phyloP scores from a whole-genome alignment of 768 basidiomycete genomes.

The Russula ochroleuca region DNA sequence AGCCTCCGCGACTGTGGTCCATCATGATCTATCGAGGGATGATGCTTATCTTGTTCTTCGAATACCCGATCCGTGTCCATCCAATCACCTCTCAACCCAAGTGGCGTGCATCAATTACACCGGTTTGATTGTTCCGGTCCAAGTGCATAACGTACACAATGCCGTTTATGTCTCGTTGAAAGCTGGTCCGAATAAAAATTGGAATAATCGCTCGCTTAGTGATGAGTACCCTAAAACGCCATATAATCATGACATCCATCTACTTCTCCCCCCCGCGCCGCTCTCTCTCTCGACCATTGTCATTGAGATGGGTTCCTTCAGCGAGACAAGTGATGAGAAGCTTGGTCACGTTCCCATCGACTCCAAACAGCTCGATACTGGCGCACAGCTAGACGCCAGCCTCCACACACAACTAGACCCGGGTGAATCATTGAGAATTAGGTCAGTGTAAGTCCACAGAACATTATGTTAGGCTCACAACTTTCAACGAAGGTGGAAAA shows the following conservation, averaged over 20 bases:
- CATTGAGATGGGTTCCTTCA: slow-evolving; percentile 16
- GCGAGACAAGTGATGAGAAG: slow-evolving; percentile 22
- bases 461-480: slow-evolving; percentile 29
- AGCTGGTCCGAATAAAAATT: background rate
- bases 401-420: slow-evolving; percentile 45
- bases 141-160: background rate
- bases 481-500: slow-evolving; percentile 41
- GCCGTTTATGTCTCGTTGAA: background rate
- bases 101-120: background rate
- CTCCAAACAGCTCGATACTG: slow-evolving; percentile 54
- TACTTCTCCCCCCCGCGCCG: background rate
- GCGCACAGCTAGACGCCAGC: slow-evolving; percentile 52
- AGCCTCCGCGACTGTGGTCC: background rate
- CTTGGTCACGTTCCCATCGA: slow-evolving; percentile 37
- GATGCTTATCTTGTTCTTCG: background rate
- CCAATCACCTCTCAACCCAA: background rate
- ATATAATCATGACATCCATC: background rate
- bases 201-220: background rate
- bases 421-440: slow-evolving; percentile 47
- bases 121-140: background rate
- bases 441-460: slow-evolving; percentile 32
- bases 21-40: background rate
- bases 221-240: background rate
- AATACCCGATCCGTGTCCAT: background rate
- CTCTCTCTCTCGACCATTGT: background rate